A percentile compares a stretch with the other conserved stretches of the same genome.
phyloP scores from a whole-genome alignment of 2,329 filamentous ascomycete genomes.

The Coniella vitis region DNA sequence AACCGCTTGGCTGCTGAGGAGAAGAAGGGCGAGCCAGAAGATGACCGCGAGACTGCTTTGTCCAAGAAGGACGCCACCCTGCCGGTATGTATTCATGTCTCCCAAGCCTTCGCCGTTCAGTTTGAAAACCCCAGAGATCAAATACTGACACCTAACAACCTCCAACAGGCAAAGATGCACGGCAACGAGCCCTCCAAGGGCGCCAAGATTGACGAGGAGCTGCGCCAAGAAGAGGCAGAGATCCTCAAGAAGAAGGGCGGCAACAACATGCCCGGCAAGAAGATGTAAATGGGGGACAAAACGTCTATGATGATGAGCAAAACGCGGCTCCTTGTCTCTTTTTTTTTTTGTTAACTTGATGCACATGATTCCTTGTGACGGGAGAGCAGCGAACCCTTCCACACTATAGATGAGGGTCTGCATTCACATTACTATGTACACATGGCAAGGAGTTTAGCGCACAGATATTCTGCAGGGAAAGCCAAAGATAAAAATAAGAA shows the following conservation, averaged over 20 bases:
- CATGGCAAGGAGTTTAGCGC: too few relatives aligned
- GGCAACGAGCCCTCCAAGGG: constrained; percentile 69
- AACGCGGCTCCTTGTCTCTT: too few relatives aligned
- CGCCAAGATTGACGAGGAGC: constrained; percentile 63
- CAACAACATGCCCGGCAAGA: constrained; percentile 22
- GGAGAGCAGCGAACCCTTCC: neutral
- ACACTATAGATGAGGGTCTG: too few relatives aligned
- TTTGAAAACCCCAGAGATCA: too few relatives aligned
- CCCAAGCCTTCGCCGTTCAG: neutral
- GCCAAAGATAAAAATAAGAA: too few relatives aligned
- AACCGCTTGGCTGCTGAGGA: constrained; percentile 60
- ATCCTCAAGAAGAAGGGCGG: constrained; percentile 54
- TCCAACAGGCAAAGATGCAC: constrained; percentile 50
- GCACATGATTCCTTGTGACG: neutral
- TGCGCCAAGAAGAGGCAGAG: constrained; percentile 62
- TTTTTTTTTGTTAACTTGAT: too few relatives aligned
- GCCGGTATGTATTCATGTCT: constrained; percentile 35
- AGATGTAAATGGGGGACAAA: constrained; percentile 24
- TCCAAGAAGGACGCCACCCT: constrained; percentile 55
- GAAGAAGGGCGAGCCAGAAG: constrained; percentile 40
- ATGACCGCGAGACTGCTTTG: constrained; percentile 34
- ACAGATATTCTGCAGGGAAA: too few relatives aligned
- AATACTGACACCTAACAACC: neutral
- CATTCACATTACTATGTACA: neutral
- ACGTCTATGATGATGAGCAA: too few relatives aligned